Base-by-base conservation (phyloP, 257 asterid genomes). In the Solanum lignicaule region DNA sequence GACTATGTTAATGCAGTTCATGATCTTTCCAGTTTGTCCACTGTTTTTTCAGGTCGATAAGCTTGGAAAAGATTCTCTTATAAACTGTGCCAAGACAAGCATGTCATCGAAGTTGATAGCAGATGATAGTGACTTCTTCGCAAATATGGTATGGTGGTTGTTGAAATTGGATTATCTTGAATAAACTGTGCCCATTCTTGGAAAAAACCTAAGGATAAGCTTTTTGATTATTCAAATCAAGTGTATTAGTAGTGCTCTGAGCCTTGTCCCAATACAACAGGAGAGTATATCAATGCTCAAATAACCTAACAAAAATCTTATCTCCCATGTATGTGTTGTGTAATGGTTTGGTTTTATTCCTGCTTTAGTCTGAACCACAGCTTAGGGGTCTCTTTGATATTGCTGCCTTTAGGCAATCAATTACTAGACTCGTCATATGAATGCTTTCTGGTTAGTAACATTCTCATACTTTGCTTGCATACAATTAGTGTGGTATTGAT, bases 1-100 rank as follows among this genome's bases (percentile, higher is more conserved):
- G 52, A 18, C 27, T 46, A 43, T 27, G 27, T 43, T 41, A 8
- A 29, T 81, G 68, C 66, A 81, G 25, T 29, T 81, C 25, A 46
- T 43, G 84, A 27, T 16, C 38, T 18, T 81, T 46, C 29, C 68
- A 16, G 68, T 16, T 48, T 18, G 2, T 81, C 41, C 60, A 9
- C 68, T 81, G 85, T 46, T 46, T 81, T 78, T 84, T n/a, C 89
- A 97, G 99, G 99, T 96, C 62, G 99, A 96, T 84, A 97, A 94
- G 86, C 99, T 97, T 86, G 99, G 99, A 39, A 97, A 94, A 90
- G 99, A 97, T 89, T 94, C 96, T 87, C 94, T 96, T 82, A 75
- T 97, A 83, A 97, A 96, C 90, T 93, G 94, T 92, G 99, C 99
- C 91, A 97, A 95, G 98, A 97, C 99, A 87, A 93, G 99, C 94